A percentile compares a stretch with the other conserved stretches of the same genome.
These are phyloP conservation scores for Podospora pseudopauciseta DNA, from an alignment of 495 filamentous ascomycete species.

Conservation along the genomic window DNA sequence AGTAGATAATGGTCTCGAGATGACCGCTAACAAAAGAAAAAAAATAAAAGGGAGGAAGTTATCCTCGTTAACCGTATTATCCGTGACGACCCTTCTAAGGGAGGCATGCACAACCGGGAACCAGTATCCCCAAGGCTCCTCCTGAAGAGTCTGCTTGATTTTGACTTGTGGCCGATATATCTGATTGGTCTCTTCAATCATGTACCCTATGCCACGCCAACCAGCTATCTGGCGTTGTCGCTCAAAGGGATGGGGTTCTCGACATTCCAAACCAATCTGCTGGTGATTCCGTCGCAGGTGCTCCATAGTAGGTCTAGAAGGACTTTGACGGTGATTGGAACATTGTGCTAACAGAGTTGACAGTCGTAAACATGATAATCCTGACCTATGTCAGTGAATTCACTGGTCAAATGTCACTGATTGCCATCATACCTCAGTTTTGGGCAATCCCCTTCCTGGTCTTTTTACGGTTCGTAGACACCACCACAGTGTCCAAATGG, in stretches of 20 bases:
- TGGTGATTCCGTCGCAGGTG: slow-evolving; percentile 62
- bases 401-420: slow-evolving; percentile 30
- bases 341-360: not conserved
- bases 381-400: slow-evolving; percentile 47
- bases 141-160: slow-evolving; percentile 59
- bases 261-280: slow-evolving; percentile 65
- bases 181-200: slow-evolving; percentile 55
- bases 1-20: too few relatives aligned
- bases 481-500: slow-evolving; percentile 46
- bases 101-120: slow-evolving; percentile 58
- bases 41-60: slow-evolving; percentile 42
- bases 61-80: slow-evolving; percentile 74
- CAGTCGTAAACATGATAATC: slow-evolving; percentile 42
- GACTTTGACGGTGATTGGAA: not conserved
- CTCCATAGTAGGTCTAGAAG: slow-evolving; percentile 32
- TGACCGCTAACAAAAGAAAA: not conserved
- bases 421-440: slow-evolving; percentile 22
- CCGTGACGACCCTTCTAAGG: slow-evolving; percentile 64
- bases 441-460: slow-evolving; percentile 51
- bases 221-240: slow-evolving; percentile 59
- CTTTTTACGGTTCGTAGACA: slow-evolving; percentile 46
- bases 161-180: slow-evolving; percentile 71
- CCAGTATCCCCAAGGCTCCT: slow-evolving; percentile 55
- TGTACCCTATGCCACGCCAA: slow-evolving; percentile 52
- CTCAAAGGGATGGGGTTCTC: slow-evolving; percentile 58